A percentile compares a stretch with the other conserved stretches of the same genome.
phyloP scores from a whole-genome alignment of 2,329 filamentous ascomycete species.

The Trematosphaeria pertusa region DNA sequence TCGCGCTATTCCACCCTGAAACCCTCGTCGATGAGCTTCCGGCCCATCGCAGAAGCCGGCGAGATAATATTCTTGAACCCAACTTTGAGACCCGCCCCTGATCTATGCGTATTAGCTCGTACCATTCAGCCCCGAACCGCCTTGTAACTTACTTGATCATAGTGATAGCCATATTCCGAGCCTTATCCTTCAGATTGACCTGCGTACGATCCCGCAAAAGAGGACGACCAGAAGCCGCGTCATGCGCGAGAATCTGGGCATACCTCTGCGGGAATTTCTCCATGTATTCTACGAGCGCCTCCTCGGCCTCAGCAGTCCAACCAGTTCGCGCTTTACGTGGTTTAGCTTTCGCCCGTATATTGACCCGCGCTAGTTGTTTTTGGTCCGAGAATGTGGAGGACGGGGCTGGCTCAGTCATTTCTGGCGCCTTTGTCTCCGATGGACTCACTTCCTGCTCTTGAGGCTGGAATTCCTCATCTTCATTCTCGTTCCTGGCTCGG shows the following conservation, averaged over 20 bases:
- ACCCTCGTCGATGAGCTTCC: slow-evolving; percentile 25
- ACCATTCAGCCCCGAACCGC: neutral
- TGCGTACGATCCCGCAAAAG: slow-evolving; percentile 52
- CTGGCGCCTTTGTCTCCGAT: slow-evolving; percentile 33
- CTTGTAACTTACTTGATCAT: slow-evolving; percentile 47
- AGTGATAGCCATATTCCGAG: slow-evolving; percentile 47
- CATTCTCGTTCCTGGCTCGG: slow-evolving; percentile 2
- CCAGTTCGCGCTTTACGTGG: slow-evolving; percentile 24
- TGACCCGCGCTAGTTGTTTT: slow-evolving; percentile 24
- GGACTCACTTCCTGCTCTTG: slow-evolving; percentile 26
- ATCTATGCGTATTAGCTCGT: slow-evolving; percentile 26
- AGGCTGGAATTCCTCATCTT: slow-evolving; percentile 4
- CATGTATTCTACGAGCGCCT: slow-evolving; percentile 59
- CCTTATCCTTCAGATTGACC: slow-evolving; percentile 59
- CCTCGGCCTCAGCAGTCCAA: slow-evolving; percentile 44
- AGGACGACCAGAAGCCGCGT: slow-evolving; percentile 23
- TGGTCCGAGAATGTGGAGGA: slow-evolving; percentile 24
- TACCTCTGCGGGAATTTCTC: slow-evolving; percentile 55
- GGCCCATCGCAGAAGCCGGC: slow-evolving; percentile 20
- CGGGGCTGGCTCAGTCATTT: slow-evolving; percentile 35
- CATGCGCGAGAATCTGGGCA: slow-evolving; percentile 50
- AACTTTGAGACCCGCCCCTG: slow-evolving; percentile 33
- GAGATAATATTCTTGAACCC: slow-evolving; percentile 38
- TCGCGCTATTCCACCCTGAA: slow-evolving; percentile 10
- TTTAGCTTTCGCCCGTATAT: slow-evolving; percentile 12